phyloP scores from a whole-genome alignment of 73 alveolate genomes.

The Paraurostyla sp. region DNA sequence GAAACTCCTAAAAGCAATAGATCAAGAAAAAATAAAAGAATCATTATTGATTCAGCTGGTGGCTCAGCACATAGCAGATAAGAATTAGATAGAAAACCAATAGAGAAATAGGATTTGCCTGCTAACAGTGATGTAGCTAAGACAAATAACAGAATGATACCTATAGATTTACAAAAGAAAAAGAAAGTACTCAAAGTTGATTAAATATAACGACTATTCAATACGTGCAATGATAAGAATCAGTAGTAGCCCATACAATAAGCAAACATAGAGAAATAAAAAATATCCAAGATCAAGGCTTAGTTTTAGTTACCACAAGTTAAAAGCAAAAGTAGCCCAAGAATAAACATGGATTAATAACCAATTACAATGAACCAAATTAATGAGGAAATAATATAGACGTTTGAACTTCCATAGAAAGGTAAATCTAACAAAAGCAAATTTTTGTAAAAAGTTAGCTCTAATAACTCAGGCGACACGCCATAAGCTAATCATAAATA shows the following conservation, averaged over 20 bases:
- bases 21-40: constrained; percentile 19
- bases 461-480: constrained; percentile 21
- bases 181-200: constrained; percentile 16
- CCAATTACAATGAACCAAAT: not conserved
- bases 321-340: not conserved
- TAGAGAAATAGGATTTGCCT: no score
- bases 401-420: not conserved
- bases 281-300: not conserved
- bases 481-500: not conserved
- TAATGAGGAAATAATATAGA: constrained; percentile 23
- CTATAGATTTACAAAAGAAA: constrained; percentile 14
- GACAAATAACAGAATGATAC: not conserved
- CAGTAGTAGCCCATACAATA: no score
- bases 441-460: constrained; percentile 32
- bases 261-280: not conserved
- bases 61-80: no score
- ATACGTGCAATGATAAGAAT: not conserved
- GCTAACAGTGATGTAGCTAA: no score
- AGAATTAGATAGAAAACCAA: no score
- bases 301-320: not conserved
- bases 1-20: constrained; percentile 30
- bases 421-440: not conserved
- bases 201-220: constrained; percentile 43
- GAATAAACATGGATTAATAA: not conserved
- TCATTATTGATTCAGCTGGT: not conserved